These are phyloP conservation scores for Colletotrichum sojae DNA, from an alignment of 2,329 filamentous ascomycete genomes.

Conservation along the genomic window DNA sequence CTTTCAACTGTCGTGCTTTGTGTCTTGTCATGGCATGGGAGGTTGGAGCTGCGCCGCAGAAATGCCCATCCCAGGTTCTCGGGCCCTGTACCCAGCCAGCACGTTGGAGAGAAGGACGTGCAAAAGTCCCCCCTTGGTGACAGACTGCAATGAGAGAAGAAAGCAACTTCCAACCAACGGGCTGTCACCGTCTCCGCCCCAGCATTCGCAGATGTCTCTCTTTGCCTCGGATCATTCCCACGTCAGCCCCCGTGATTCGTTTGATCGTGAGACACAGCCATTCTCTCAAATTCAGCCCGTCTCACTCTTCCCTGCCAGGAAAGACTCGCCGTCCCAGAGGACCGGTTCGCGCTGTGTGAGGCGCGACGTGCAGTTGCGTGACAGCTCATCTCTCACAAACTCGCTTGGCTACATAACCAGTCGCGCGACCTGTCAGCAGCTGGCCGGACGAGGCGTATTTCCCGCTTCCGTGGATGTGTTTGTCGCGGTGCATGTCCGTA, in stretches of 20 bases:
- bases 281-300: background rate
- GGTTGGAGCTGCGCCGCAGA: slow-evolving; percentile 19
- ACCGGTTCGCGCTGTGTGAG: slow-evolving; percentile 23
- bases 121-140: slow-evolving; percentile 17
- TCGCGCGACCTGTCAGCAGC: slow-evolving; percentile 13
- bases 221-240: background rate
- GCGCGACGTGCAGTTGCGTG: slow-evolving; percentile 18
- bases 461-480: slow-evolving; percentile 3
- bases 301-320: background rate
- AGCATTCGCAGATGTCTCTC: slow-evolving; percentile 2
- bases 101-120: background rate
- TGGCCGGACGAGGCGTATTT: slow-evolving; percentile 2
- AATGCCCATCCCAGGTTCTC: slow-evolving; percentile 27
- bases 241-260: background rate
- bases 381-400: slow-evolving; percentile 26
- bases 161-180: slow-evolving; percentile 6
- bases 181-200: background rate
- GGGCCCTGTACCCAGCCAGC: slow-evolving; percentile 23
- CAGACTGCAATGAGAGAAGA: background rate
- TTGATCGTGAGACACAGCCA: slow-evolving; percentile 5
- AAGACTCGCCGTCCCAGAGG: slow-evolving; percentile 18
- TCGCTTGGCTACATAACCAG: slow-evolving; percentile 21
- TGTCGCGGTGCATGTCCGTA: slow-evolving; percentile 19
- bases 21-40: background rate
- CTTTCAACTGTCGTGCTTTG: background rate